Evolutionary conservation across 495 filamentous ascomycete species (phyloP), one percentile per base, ranked within the genome.

Genomic region (Pseudoneurospora amorphoporcata): DNA sequence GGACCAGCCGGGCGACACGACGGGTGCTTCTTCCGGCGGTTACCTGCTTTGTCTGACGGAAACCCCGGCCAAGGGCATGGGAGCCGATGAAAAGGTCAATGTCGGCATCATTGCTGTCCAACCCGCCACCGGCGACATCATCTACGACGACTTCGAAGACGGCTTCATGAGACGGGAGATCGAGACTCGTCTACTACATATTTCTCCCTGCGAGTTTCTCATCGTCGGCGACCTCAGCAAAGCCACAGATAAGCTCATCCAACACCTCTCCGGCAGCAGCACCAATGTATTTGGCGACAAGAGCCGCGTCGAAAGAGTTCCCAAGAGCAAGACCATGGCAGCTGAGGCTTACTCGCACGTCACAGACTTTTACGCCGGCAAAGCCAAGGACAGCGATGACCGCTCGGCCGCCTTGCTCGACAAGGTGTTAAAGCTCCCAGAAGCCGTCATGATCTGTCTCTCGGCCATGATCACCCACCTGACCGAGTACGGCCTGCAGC

Each of bases 141-240:
- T 98, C 71, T 95, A 98, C 75, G 95, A 99, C 78, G 90, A 92
- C 58, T 99, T 99, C 75, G 93, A 98, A 76, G 95, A 99, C 76
- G 94, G 96, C 3, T 99, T 98, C 82, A 99, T 98, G 96, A 87
- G 95, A 58, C 93, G 92, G 72, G 95, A 99, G 77, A 92, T 98
- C 68, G 95, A 99, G 82, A 98, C 95, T 0, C 86, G 95, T 47
- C 83, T 99, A 32, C 84, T 99, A 19, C 95, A 99, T 79, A 96
- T 99, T 74, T 92, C 94, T 2, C 95, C 95, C 1, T 97, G 95
- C 81, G 95, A 99, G 82, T 91, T 98, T 74, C 82, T 99, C n/a
- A 92, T 98, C 41, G 93, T 98, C 2, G 95, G 95, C 14, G 91
- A 97, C 8, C 87, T 98, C 35, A 95, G 94, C 8, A 96, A 92